Percentiles rank a stretch among this genome's conserved stretches.
phyloP scores from a whole-genome alignment of 805 yeast species.

The Dipodascus geniculatus region DNA sequence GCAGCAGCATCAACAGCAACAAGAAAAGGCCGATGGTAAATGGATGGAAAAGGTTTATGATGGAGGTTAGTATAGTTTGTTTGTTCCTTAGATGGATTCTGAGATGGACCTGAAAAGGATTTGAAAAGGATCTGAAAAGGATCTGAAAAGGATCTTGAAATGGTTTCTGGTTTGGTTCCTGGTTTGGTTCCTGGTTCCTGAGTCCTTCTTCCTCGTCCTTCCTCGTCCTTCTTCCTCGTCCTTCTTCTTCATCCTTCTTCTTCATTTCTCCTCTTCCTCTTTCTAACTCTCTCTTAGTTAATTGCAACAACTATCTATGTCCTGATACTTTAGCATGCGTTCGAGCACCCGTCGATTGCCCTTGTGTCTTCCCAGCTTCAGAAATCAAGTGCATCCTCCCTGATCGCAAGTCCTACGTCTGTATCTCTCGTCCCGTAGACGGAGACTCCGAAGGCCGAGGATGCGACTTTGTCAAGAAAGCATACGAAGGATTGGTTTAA shows the following conservation, averaged over 20 bases:
- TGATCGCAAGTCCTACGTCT: constrained; percentile 48
- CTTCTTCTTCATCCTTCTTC: no score
- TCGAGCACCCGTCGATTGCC: constrained; percentile 55
- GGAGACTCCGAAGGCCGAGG: constrained; percentile 48
- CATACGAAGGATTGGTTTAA: constrained; percentile 48
- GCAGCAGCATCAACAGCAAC: constrained; percentile 30
- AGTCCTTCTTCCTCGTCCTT: no score
- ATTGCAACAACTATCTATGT: constrained; percentile 62
- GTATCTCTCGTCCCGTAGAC: constrained; percentile 72
- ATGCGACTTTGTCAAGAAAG: constrained; percentile 76
- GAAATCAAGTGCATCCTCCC: constrained; percentile 76
- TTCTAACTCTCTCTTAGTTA: no score
- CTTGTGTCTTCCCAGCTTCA: constrained; percentile 81
- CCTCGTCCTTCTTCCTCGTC: no score
- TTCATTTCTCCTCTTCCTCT: no score
- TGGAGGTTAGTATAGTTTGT: constrained; percentile 9
- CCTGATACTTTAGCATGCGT: constrained; percentile 80
- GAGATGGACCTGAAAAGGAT: no score
- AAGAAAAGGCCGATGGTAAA: constrained; percentile 15
- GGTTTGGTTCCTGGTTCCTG: no score
- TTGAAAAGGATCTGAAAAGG: no score
- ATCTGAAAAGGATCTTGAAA: no score
- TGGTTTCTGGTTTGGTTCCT: no score
- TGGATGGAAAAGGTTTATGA: constrained; percentile 17
- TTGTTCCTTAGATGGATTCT: not conserved